A percentile compares a stretch with the other conserved stretches of the same genome.
phyloP scores from a whole-genome alignment of 179 eudicot species.

The Carnegiea gigantea region DNA sequence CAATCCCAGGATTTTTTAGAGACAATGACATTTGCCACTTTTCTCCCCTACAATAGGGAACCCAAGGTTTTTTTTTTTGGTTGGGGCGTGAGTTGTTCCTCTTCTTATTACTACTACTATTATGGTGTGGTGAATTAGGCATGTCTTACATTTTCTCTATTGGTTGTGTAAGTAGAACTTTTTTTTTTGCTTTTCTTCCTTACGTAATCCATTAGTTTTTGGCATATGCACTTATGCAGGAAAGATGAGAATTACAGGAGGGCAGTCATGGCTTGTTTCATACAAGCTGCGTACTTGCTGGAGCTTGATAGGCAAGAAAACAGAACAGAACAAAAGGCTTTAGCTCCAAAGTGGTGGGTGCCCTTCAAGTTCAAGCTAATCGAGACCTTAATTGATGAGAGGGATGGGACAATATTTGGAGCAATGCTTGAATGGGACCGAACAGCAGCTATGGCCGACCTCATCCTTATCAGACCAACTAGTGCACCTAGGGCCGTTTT shows the following conservation, averaged over 20 bases:
- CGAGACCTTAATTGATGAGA: slow-evolving; percentile 64
- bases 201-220: not conserved
- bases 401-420: slow-evolving; percentile 87
- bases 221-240: slow-evolving; percentile 42
- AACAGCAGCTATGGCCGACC: slow-evolving; percentile 72
- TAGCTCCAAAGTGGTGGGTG: slow-evolving; percentile 93
- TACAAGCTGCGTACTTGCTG: slow-evolving; percentile 90
- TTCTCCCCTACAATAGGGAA: no score
- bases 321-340: slow-evolving; percentile 52
- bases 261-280: slow-evolving; percentile 89
- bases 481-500: slow-evolving; percentile 86
- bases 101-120: no score
- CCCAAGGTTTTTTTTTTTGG: no score
- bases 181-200: not conserved
- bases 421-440: slow-evolving; percentile 93
- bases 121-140: no score
- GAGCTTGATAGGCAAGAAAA: slow-evolving; percentile 95
- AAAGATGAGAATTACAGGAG: slow-evolving; percentile 84
- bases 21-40: no score
- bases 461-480: slow-evolving; percentile 68
- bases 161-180: no score
- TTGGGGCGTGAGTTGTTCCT: no score
- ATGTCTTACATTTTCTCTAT: not conserved
- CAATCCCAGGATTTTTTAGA: not conserved
- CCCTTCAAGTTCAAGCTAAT: slow-evolving; percentile 90